Conservation (phyloP, 75 land plant genomes). For the Picea glauca region DNA sequence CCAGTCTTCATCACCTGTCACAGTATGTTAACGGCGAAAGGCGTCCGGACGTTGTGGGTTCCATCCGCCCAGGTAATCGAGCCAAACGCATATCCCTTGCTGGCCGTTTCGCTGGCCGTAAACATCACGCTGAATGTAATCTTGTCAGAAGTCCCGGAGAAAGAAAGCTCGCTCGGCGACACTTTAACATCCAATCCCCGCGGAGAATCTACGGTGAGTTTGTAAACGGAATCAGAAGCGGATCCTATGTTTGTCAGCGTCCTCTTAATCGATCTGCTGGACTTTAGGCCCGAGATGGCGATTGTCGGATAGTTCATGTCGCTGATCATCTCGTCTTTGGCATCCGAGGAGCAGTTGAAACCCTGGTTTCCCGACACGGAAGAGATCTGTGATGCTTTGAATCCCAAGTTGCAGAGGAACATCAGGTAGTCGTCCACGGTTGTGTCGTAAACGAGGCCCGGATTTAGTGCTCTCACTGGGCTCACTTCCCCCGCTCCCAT, state of each 20-base stretch:
- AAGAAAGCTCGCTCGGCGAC: slow-evolving; percentile 35
- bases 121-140: slow-evolving; percentile 31
- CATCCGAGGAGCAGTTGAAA: slow-evolving; percentile 23
- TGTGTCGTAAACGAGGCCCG: slow-evolving; percentile 67
- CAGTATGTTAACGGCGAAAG: slow-evolving; percentile 53
- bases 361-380: slow-evolving; percentile 25
- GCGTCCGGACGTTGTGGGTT: slow-evolving; percentile 42
- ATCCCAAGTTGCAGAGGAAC: slow-evolving; percentile 63
- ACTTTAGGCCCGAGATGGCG: slow-evolving; percentile 8
- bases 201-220: slow-evolving; percentile 23
- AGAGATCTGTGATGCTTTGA: slow-evolving; percentile 28
- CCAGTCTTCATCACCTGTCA: background rate
- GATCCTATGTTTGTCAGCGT: slow-evolving; percentile 54
- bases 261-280: slow-evolving; percentile 14
- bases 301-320: slow-evolving; percentile 67
- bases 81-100: slow-evolving; percentile 60
- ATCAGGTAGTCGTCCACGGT: slow-evolving; percentile 34
- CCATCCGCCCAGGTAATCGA: slow-evolving; percentile 68
- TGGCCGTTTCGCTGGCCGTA: slow-evolving; percentile 17
- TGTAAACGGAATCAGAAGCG: slow-evolving; percentile 21
- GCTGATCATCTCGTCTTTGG: slow-evolving; percentile 36
- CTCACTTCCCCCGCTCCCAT: slow-evolving; percentile 60
- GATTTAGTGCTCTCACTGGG: slow-evolving; percentile 56
- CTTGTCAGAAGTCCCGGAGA: slow-evolving; percentile 15
- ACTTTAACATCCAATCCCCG: slow-evolving; percentile 39